Evolutionary conservation across 345 rosid species (phyloP), one percentile per base, ranked within the genome.

Genomic region (Citropsis articulata): DNA sequence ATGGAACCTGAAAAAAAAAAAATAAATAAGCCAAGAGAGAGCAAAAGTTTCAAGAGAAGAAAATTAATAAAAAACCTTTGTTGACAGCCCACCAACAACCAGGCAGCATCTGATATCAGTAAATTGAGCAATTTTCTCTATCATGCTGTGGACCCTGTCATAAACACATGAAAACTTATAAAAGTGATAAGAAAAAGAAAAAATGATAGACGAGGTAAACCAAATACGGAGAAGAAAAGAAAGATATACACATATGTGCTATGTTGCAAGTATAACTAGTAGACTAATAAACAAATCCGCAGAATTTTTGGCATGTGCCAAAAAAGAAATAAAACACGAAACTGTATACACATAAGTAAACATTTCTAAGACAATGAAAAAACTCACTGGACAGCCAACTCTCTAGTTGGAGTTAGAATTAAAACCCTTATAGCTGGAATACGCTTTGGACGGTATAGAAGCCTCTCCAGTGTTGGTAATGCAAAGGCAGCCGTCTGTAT

Each of bases 131-230:
- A 95, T 86, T 81, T 93, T 94, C 87, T 91, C 93, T 68, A 85
- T 85, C 98, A 94, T 94, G 82, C 97, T 91, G 72, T 96, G 99
- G 81, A 96, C 94, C 94, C 99, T 96, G 85, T 66, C 83, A 82
- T 30, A 83, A 30, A 42, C 33, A 38, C 4, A 78, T 50, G 2
- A 35, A 73, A 75, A 19, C 35, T 36, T 24, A 45, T 10, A 1
- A 2, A 60, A 59, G 63, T 24, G 5, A 12, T 45, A 45, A 45
- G 16, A 12, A 13, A 53, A 24, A 56, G 27, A 9, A 16, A 57
- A 71, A 36, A 38, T 24, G 22, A 53, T 18, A 14, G 9, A 69
- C 18, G 31, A 60, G 40, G 31, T 9, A 24, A 25, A 55, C 8
- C 35, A 55, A 55, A 61, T 40, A 45, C 28, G 62, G 48, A 1